A percentile compares a stretch with the other conserved stretches of the same genome.
Evolutionary conservation across 768 basidiomycete species (phyloP).

Genomic region (Cyclocybe aegerita): DNA sequence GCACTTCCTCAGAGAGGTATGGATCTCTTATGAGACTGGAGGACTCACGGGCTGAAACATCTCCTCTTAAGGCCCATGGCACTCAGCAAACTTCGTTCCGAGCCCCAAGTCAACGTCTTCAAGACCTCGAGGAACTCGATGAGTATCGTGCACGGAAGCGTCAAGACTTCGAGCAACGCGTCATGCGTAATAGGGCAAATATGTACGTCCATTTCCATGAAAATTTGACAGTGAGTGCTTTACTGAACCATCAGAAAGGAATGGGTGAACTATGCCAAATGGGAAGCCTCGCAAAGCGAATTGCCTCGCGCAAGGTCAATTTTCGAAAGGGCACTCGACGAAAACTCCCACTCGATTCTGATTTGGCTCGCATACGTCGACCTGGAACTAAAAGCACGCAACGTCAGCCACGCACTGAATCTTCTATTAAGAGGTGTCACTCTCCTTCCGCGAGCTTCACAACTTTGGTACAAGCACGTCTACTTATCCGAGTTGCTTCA

Average conservation of each 20-base stretch:
- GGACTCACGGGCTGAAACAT: neutral
- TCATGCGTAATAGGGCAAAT: too few relatives aligned
- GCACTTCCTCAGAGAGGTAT: constrained; percentile 88
- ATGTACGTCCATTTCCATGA: too few relatives aligned
- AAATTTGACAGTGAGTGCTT: too few relatives aligned
- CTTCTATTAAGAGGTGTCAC: constrained; percentile 97
- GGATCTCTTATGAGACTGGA: constrained; percentile 2
- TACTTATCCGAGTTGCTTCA: constrained; percentile 96
- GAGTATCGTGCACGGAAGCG: too few relatives aligned
- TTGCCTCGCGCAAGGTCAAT: constrained; percentile 93
- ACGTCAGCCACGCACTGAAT: constrained; percentile 96
- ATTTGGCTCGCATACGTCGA: constrained; percentile 95
- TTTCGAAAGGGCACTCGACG: constrained; percentile 95
- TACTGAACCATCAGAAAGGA: constrained; percentile 32
- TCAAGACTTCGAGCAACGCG: too few relatives aligned
- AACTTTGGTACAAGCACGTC: constrained; percentile 99
- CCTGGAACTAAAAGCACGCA: constrained; percentile 97
- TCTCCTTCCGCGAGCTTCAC: constrained; percentile 91
- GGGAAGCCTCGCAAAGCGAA: constrained; percentile 91
- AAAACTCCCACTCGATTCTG: constrained; percentile 85
- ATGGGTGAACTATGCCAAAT: neutral
- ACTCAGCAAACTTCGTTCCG: constrained; percentile 86
- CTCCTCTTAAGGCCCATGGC: constrained; percentile 74
- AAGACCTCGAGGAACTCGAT: constrained; percentile 55
- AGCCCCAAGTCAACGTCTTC: constrained; percentile 89